Base-by-base conservation (phyloP, 2,329 filamentous ascomycete genomes). In the Plectosphaerella plurivora region DNA sequence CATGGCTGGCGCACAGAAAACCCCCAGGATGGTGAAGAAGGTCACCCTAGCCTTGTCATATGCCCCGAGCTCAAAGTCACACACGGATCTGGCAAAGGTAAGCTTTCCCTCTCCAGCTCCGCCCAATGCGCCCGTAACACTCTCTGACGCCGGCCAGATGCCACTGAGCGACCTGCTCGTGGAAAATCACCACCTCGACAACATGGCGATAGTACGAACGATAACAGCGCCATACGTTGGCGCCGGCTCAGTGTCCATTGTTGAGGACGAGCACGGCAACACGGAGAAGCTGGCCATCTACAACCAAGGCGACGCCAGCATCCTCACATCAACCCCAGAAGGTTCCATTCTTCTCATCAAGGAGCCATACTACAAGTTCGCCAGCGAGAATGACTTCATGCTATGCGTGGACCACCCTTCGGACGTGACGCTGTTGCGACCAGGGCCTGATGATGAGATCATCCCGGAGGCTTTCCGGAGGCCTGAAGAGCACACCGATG, bases 261-360 rank as follows among this genome's bases (percentile, higher is more conserved):
- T 69, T 8, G 64, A 70, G 36, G 68, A 71, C 24, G 65, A 65
- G 52, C 55, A 60, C 11, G 67, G 68, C n/a, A 65, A 66, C 28
- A 65, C 60, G 5, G 67, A 70, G 47, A 70, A 69, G 58, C 48
- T 72, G 36, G 64, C 63, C 37, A 62, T 71, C n/a, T 71, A 71
- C 60, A 70, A 70, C 58, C 68, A 69, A 33, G 54, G 59, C 24
- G 63, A 63, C 57, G 60, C 65, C 2, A 65, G 56, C 8, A 51
- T 68, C n/a, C 49, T 69, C 7, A 66, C 64, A 1, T 60, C 61
- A 3, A 60, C 68, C 2, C 67, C 67, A 3, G 63, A 65, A 46
- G 63, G 63, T 0, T 65, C 59, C 6, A 52, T 68, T 2, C 56
- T 69, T 0, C 65, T 68, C 4, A 50, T 71, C 54, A 71, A 71